Evolutionary conservation across 2,329 filamentous ascomycete genomes (phyloP).

Genomic region (Aspergillus fischeri): DNA sequence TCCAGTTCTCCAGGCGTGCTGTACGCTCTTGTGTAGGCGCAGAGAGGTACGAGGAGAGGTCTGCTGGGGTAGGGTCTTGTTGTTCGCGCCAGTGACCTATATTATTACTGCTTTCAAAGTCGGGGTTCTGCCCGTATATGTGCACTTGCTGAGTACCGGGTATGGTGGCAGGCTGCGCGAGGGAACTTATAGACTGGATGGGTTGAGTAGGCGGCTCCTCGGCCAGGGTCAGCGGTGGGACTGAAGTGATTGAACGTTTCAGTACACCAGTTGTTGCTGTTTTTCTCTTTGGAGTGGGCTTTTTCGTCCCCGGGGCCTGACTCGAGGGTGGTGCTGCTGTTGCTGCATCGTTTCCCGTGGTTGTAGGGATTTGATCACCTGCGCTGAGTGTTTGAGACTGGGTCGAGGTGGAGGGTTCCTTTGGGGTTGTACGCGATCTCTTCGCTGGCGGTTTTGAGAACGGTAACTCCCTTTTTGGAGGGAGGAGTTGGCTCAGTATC

Average conservation of each 20-base stretch:
- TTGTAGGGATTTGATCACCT: constrained; percentile 1
- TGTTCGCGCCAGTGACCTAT: background rate
- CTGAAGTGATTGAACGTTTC: background rate
- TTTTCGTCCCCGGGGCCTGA: background rate
- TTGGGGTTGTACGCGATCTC: constrained; percentile 5
- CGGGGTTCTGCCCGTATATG: background rate
- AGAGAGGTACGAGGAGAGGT: constrained; percentile 30
- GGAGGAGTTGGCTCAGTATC: constrained; percentile 34
- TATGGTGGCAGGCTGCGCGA: background rate
- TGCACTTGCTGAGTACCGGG: background rate
- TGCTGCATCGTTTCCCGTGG: background rate
- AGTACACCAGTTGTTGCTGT: background rate
- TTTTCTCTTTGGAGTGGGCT: background rate
- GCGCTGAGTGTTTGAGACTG: background rate
- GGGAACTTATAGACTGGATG: background rate
- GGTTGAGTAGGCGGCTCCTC: background rate
- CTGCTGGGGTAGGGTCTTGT: constrained; percentile 9
- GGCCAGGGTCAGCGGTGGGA: background rate
- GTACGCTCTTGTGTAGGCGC: constrained; percentile 30
- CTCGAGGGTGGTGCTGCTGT: background rate
- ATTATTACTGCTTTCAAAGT: background rate
- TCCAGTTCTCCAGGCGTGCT: constrained; percentile 35
- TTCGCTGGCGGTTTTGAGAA: constrained; percentile 31
- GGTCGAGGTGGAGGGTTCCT: background rate
- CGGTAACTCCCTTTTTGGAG: constrained; percentile 41